phyloP scores from a whole-genome alignment of 2,329 filamentous ascomycete species.

The Ophiostoma australiae region DNA sequence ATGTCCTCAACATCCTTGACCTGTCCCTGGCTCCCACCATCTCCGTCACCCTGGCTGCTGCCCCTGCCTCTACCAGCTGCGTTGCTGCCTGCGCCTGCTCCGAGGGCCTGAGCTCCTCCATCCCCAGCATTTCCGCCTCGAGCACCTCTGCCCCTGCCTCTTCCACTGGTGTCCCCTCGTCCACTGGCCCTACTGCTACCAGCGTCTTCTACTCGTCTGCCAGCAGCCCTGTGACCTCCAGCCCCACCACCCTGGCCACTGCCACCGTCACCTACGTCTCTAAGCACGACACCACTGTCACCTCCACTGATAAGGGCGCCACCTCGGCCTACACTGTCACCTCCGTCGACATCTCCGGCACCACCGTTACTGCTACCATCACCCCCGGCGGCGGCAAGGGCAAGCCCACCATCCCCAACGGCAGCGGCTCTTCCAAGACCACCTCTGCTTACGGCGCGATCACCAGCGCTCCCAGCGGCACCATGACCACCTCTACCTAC shows the following conservation, averaged over 20 bases:
- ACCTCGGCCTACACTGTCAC: slow-evolving; percentile 3
- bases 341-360: background rate
- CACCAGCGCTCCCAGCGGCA: slow-evolving; percentile 14
- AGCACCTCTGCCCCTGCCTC: background rate
- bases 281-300: background rate
- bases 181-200: background rate
- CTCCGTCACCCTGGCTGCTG: slow-evolving; percentile 31
- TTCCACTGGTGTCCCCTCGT: background rate
- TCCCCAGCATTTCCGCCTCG: background rate
- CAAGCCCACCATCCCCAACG: background rate
- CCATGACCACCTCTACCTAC: slow-evolving; percentile 30
- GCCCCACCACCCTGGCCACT: slow-evolving; percentile 6
- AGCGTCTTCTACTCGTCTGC: background rate
- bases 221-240: slow-evolving; percentile 4
- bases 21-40: slow-evolving; percentile 32
- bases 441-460: background rate
- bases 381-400: slow-evolving; percentile 8
- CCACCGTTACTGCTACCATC: background rate
- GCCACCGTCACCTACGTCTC: slow-evolving; percentile 12
- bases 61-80: slow-evolving; percentile 27
- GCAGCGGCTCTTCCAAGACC: background rate
- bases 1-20: slow-evolving; percentile 27
- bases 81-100: slow-evolving; percentile 21
- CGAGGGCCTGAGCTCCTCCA: background rate
- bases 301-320: background rate